A percentile compares a stretch with the other conserved stretches of the same genome.
Conservation (phyloP, 805 yeast genomes). For the Saccharomycopsis sp. region DNA sequence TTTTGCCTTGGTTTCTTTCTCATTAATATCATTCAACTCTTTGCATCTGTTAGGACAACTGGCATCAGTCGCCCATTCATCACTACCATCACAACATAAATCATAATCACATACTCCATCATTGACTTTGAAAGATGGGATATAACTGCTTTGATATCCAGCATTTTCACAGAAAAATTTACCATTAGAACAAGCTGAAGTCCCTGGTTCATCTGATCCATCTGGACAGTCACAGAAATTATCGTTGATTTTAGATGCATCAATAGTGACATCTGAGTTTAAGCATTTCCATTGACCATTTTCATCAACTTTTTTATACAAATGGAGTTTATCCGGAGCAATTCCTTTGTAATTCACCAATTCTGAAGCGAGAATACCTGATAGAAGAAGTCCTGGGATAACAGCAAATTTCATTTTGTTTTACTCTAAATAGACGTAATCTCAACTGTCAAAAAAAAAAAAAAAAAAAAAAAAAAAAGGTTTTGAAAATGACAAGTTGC, state of each 20-base stretch:
- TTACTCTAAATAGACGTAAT: no score
- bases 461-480: no score
- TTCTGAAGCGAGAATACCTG: neutral
- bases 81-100: constrained; percentile 90
- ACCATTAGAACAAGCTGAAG: constrained; percentile 63
- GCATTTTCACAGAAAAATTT: constrained; percentile 70
- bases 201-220: constrained; percentile 96
- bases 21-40: constrained; percentile 26
- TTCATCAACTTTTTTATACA: constrained; percentile 43
- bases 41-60: constrained; percentile 27
- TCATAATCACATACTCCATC: constrained; percentile 93
- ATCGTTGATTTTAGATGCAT: constrained; percentile 67
- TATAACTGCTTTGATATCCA: constrained; percentile 56
- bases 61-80: constrained; percentile 43
- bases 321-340: constrained; percentile 25
- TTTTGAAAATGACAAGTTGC: no score
- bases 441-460: no score
- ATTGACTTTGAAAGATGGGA: constrained; percentile 63
- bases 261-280: constrained; percentile 57
- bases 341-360: constrained; percentile 18
- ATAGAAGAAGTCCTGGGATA: neutral
- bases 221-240: constrained; percentile 96
- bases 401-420: no score
- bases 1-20: constrained; percentile 22
- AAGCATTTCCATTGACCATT: constrained; percentile 66